Evolutionary conservation across 805 yeast species (phyloP).

Genomic region (Myxozyma sirexii): DNA sequence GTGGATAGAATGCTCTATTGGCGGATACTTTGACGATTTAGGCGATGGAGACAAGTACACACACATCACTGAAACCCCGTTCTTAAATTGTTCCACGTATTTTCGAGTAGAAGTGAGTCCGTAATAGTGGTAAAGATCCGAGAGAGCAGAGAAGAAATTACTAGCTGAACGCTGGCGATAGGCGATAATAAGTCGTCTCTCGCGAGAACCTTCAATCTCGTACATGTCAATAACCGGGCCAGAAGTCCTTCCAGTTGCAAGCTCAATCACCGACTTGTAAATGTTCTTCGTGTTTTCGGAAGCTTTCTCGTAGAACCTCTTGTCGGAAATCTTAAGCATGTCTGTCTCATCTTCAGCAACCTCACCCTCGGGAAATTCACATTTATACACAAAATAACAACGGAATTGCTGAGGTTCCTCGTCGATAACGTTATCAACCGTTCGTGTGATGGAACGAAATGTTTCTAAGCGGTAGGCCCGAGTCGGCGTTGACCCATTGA

Average conservation of each 20-base stretch:
- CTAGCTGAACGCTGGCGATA: constrained; percentile 82
- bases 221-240: constrained; percentile 84
- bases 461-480: constrained; percentile 72
- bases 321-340: constrained; percentile 73
- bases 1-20: constrained; percentile 74
- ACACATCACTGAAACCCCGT: constrained; percentile 84
- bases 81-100: constrained; percentile 91
- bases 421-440: constrained; percentile 50
- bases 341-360: constrained; percentile 50
- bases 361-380: constrained; percentile 50
- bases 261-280: constrained; percentile 70
- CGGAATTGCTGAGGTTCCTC: constrained; percentile 53
- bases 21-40: constrained; percentile 43
- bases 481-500: constrained; percentile 46
- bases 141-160: constrained; percentile 82
- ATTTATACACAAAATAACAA: constrained; percentile 83
- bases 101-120: constrained; percentile 82
- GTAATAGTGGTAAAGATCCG: constrained; percentile 85
- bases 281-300: constrained; percentile 76
- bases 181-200: constrained; percentile 86
- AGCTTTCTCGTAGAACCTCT: constrained; percentile 73
- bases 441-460: constrained; percentile 61
- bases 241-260: constrained; percentile 60
- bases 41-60: constrained; percentile 70
- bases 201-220: constrained; percentile 76